Base-by-base conservation (phyloP, 2,329 filamentous ascomycete genomes). In the Cytospora mali region DNA sequence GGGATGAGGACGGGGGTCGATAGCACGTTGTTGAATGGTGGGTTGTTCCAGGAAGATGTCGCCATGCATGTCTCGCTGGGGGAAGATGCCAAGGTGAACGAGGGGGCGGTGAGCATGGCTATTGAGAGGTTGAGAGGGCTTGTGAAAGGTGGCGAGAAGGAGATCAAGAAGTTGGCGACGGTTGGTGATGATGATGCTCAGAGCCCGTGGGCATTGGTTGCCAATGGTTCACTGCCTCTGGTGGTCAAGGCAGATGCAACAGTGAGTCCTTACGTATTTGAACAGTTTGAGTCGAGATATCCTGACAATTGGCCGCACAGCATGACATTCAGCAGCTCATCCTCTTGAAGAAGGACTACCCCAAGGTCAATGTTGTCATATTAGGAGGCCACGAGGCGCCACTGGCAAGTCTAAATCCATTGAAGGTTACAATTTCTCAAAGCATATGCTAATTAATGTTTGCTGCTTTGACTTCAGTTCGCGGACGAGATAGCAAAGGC, bases 241-340 rank as follows among this genome's bases (percentile, higher is more conserved):
- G 72, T 79, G 11, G 70, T 80, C n/a, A 69, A 76, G 63, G 74
- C 73, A 18, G 69, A 76, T 25, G 77, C 75, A 63, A 73, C 75
- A 69, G 76, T 77, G 64, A 55, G 61, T 33, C 18, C 11, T 25
- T 13, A 4, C 13, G 2, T 5, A 6, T 11, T 13, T 3, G 10
- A 18, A 28, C 21, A 18, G 16, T 33, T 64, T 59, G 13, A 16
- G 1, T 14, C 18, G 23, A 28, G 56, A 53, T 7, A 48, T 29
- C 33, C 61, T 58, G 46, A 64, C n/a, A n/a, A 33, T 62, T n/a
- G 4, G 46, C 3, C 4, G 27, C 18, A 31, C 55, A 77, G 76
- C 73, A 77, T 63, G 76, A 79, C 49, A 77, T 78, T 21, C 68
- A 74, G 62, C 77, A 80, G 61, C 67, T 77, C 35, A 71, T 80